These are phyloP conservation scores for Trifolium subterraneum DNA, from an alignment of 306 rosid species.

Conservation along the genomic window DNA sequence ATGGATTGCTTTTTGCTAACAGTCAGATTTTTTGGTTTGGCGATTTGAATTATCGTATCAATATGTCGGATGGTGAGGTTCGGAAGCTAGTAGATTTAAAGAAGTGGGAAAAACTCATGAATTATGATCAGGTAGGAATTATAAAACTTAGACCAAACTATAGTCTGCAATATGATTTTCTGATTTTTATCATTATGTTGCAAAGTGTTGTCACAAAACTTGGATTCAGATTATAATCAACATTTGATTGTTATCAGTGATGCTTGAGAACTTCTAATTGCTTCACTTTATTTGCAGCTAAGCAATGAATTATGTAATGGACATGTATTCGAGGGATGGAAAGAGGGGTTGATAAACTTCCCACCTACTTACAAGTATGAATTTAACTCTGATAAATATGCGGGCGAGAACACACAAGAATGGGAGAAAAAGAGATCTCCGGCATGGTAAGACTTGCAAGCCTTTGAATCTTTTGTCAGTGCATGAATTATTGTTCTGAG, in stretches of 20 bases:
- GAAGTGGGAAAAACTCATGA: conserved; percentile 75
- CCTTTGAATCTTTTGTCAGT: neutral
- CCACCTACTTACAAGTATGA: conserved; percentile 94
- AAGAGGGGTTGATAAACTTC: conserved; percentile 75
- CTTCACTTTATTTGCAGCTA: conserved; percentile 61
- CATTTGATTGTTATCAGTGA: neutral
- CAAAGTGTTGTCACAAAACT: neutral
- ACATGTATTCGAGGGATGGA: conserved; percentile 92
- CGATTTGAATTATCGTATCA: conserved; percentile 91
- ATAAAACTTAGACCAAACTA: conserved; percentile 9
- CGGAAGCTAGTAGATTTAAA: conserved; percentile 65
- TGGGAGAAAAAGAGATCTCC: conserved; percentile 91
- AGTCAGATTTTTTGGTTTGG: conserved; percentile 98
- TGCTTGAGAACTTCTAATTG: conserved; percentile 1
- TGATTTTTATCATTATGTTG: neutral
- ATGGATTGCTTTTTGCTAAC: conserved; percentile 44
- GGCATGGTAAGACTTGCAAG: conserved; percentile 66
- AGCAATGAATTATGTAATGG: conserved; percentile 69
- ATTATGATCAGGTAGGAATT: conserved; percentile 78
- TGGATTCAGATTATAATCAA: neutral
- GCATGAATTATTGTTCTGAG: neutral
- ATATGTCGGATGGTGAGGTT: conserved; percentile 62
- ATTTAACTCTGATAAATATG: conserved; percentile 61
- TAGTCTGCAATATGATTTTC: neutral
- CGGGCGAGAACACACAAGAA: conserved; percentile 74